phyloP scores from a whole-genome alignment of 768 basidiomycete species.

The Panellus pusillus region DNA sequence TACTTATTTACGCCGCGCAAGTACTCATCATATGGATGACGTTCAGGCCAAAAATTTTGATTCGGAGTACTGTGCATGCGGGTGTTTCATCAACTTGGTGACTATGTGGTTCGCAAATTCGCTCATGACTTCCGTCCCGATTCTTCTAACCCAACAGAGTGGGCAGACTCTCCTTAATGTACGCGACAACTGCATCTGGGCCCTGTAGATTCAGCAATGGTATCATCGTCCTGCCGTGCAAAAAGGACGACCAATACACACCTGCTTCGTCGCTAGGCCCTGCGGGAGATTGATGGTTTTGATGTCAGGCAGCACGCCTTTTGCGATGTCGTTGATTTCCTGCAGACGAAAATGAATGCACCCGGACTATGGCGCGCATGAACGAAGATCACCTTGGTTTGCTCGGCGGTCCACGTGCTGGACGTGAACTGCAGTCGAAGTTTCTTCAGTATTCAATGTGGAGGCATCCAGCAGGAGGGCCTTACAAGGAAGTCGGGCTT shows the following conservation, averaged over 20 bases:
- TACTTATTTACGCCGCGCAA: too few species aligned
- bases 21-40: too few species aligned
- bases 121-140: neutral
- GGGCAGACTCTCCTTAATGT: constrained; percentile 4
- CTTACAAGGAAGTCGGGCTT: neutral
- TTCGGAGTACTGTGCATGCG: too few species aligned
- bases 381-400: neutral
- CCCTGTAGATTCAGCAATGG: neutral
- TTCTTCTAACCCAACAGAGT: neutral
- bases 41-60: too few species aligned
- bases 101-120: too few species aligned
- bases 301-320: neutral
- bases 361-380: neutral
- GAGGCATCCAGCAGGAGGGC: too few species aligned
- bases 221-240: neutral
- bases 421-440: neutral
- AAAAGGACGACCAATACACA: neutral
- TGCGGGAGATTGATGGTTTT: neutral
- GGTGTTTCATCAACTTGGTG: too few species aligned
- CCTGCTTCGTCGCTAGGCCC: neutral
- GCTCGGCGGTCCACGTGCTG: constrained; percentile 1
- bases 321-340: constrained; percentile 2
- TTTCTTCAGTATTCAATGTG: too few species aligned
- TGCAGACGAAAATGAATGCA: neutral
- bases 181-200: neutral